Conservation (phyloP, 345 rosid genomes). For the Salix viminalis region DNA sequence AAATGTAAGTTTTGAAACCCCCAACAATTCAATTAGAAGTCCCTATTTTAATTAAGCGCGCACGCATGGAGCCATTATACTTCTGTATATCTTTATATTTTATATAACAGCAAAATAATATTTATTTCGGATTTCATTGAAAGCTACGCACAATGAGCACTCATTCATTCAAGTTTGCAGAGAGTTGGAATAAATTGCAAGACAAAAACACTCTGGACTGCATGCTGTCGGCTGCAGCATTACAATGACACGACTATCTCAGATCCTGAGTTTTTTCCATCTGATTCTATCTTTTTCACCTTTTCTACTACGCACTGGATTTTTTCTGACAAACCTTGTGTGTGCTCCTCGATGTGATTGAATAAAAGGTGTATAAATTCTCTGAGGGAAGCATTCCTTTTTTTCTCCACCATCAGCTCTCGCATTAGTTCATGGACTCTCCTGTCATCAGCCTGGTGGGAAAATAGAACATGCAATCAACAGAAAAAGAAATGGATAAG, state of each 20-base stretch:
- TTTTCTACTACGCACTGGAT: conserved; percentile 19
- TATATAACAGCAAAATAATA: neutral
- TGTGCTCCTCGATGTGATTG: conserved; percentile 25
- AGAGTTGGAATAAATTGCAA: neutral
- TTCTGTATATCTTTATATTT: too few species aligned
- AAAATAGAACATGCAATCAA: neutral
- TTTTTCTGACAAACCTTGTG: conserved; percentile 19
- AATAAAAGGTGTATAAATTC: conserved; percentile 15
- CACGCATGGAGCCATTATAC: too few species aligned
- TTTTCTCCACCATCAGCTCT: conserved; percentile 17
- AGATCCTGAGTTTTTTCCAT: conserved; percentile 4
- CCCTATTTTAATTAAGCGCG: too few species aligned
- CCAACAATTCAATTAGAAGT: too few species aligned
- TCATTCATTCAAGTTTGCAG: neutral
- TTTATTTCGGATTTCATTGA: neutral
- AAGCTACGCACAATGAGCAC: neutral
- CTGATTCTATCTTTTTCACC: conserved; percentile 17
- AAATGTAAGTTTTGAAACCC: too few species aligned
- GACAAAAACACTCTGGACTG: too few species aligned
- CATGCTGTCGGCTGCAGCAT: neutral
- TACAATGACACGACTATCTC: conserved; percentile 7
- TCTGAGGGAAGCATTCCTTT: conserved; percentile 17
- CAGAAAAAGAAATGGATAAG: neutral
- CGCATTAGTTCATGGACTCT: conserved; percentile 19
- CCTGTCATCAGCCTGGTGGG: conserved; percentile 14